Evolutionary conservation across 2,329 filamentous ascomycete genomes (phyloP).

Genomic region (Penicillium sclerotiorum): DNA sequence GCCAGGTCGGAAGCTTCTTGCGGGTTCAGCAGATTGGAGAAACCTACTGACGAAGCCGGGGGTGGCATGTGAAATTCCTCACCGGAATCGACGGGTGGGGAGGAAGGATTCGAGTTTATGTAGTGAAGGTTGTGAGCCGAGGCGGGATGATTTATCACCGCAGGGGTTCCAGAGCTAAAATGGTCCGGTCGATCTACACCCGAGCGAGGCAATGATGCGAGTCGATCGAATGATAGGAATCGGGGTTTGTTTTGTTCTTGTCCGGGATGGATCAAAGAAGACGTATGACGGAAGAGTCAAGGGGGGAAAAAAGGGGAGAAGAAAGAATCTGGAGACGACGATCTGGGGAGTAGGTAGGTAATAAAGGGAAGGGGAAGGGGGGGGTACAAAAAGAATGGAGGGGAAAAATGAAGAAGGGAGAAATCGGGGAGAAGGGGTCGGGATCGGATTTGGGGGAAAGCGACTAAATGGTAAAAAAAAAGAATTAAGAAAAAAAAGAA

Average conservation of each 20-base stretch:
- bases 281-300: conserved; percentile 10
- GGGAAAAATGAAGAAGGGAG: conserved; percentile 28
- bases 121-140: conserved; percentile 16
- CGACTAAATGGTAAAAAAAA: conserved; percentile 18
- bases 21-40: conserved; percentile 74
- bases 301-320: conserved; percentile 8
- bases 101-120: conserved; percentile 5
- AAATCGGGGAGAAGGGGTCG: conserved; percentile 31
- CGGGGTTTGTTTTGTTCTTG: not conserved
- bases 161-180: conserved; percentile 26
- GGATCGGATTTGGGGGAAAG: conserved; percentile 22
- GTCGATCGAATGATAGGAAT: conserved; percentile 12
- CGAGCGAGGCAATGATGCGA: conserved; percentile 18
- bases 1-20: conserved; percentile 39
- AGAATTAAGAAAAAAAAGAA: conserved; percentile 23
- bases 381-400: conserved; percentile 26
- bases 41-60: conserved; percentile 72
- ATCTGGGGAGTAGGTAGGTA: conserved; percentile 31
- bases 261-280: not conserved
- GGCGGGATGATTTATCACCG: conserved; percentile 26
- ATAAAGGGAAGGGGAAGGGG: conserved; percentile 20
- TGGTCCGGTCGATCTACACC: conserved; percentile 33
- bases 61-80: conserved; percentile 68
- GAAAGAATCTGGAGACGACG: conserved; percentile 28
- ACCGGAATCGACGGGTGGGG: conserved; percentile 5